Conservation (phyloP, 2,329 filamentous ascomycete genomes). For the Fusarium virguliforme region DNA sequence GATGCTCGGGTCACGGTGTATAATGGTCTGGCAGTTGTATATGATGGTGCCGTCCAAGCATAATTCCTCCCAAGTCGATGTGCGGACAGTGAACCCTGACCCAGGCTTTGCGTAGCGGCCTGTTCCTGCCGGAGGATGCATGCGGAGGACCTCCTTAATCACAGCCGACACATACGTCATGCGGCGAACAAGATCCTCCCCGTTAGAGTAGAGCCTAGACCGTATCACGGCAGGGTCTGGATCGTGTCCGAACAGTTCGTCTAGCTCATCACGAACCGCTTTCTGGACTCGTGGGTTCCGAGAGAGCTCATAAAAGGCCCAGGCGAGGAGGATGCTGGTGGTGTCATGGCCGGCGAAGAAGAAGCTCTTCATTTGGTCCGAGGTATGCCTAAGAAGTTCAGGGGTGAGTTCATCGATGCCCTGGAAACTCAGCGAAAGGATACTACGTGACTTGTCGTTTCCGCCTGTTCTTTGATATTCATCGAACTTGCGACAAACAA, state of each 20-base stretch:
- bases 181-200: slow-evolving; percentile 46
- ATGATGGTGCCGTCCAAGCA: slow-evolving; percentile 57
- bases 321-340: slow-evolving; percentile 57
- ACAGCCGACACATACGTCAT: slow-evolving; percentile 58
- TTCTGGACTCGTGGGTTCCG: slow-evolving; percentile 51
- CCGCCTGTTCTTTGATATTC: neutral
- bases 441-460: slow-evolving; percentile 33
- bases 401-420: slow-evolving; percentile 50
- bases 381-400: slow-evolving; percentile 51
- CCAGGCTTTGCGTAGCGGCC: slow-evolving; percentile 51
- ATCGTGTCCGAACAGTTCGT: slow-evolving; percentile 36
- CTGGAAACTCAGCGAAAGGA: slow-evolving; percentile 56
- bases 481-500: slow-evolving; percentile 5
- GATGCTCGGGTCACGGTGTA: slow-evolving; percentile 54
- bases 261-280: slow-evolving; percentile 56
- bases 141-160: slow-evolving; percentile 58
- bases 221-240: neutral
- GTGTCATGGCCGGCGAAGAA: slow-evolving; percentile 62
- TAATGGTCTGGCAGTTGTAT: slow-evolving; percentile 55
- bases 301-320: slow-evolving; percentile 58
- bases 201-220: neutral
- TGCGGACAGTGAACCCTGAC: slow-evolving; percentile 34
- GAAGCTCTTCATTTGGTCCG: slow-evolving; percentile 59
- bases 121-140: slow-evolving; percentile 56
- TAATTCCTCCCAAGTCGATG: slow-evolving; percentile 25